Evolutionary conservation across 116 monocot species (phyloP).

Genomic region (Dioscorea cayenensis): DNA sequence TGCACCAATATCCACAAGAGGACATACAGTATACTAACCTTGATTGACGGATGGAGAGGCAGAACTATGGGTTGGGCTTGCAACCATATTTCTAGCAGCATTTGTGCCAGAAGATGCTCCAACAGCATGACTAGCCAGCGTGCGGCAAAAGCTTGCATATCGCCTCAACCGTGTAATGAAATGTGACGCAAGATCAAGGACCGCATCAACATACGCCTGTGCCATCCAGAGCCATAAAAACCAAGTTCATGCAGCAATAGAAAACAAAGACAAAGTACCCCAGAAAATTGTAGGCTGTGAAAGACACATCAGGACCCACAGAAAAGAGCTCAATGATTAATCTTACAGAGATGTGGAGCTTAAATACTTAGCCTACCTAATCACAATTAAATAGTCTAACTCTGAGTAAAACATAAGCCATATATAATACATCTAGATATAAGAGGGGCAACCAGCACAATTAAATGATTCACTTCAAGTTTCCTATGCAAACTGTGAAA

Average conservation of each 20-base stretch:
- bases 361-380: too few relatives aligned
- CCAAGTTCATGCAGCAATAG: background rate
- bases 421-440: too few relatives aligned
- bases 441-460: too few relatives aligned
- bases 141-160: constrained; percentile 99
- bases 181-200: constrained; percentile 96
- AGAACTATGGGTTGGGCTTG: constrained; percentile 73
- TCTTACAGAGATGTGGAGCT: too few relatives aligned
- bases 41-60: constrained; percentile 73
- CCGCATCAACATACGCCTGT: constrained; percentile 98
- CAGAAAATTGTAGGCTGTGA: background rate
- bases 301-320: too few relatives aligned
- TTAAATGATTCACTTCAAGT: too few relatives aligned
- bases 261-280: background rate
- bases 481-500: too few relatives aligned
- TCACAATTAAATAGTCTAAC: too few relatives aligned
- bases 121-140: constrained; percentile 98
- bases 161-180: constrained; percentile 95
- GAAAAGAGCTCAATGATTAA: too few relatives aligned
- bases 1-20: background rate
- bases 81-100: constrained; percentile 60
- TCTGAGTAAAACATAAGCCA: too few relatives aligned
- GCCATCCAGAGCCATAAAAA: background rate
- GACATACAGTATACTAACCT: constrained; percentile 22
- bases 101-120: constrained; percentile 78